Conservation (phyloP, 176 grass and related monocot species). For the Bonia amplexicaulis region DNA sequence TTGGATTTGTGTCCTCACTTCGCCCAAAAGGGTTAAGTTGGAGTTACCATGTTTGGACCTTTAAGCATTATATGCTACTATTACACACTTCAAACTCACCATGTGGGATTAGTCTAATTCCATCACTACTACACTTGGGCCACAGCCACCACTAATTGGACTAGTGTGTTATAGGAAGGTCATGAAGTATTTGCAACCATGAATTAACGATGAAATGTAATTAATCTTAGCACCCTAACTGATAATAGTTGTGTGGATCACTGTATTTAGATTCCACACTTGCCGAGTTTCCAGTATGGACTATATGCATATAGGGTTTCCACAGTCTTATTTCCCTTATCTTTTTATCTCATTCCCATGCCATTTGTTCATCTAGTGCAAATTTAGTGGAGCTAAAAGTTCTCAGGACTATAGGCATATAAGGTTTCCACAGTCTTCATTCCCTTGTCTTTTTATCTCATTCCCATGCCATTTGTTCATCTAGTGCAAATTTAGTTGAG, state of each 20-base stretch:
- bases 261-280: not conserved
- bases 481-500: not conserved
- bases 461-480: not conserved
- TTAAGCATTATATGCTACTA: not conserved
- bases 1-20: not conserved
- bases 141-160: not conserved
- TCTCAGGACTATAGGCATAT: not conserved
- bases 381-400: not conserved
- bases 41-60: not conserved
- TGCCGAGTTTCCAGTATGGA: not conserved
- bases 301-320: not conserved
- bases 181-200: not conserved
- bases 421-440: not conserved
- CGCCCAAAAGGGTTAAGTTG: not conserved
- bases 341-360: not conserved
- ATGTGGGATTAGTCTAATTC: not conserved
- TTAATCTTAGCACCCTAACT: not conserved
- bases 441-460: not conserved
- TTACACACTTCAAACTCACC: not conserved
- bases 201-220: not conserved
- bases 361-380: not conserved
- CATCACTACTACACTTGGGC: not conserved
- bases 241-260: not conserved
- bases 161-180: not conserved
- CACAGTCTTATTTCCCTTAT: not conserved